A percentile compares a stretch with the other conserved stretches of the same genome.
Evolutionary conservation across 768 basidiomycete species (phyloP).

Genomic region (Lactarius deliciosus): DNA sequence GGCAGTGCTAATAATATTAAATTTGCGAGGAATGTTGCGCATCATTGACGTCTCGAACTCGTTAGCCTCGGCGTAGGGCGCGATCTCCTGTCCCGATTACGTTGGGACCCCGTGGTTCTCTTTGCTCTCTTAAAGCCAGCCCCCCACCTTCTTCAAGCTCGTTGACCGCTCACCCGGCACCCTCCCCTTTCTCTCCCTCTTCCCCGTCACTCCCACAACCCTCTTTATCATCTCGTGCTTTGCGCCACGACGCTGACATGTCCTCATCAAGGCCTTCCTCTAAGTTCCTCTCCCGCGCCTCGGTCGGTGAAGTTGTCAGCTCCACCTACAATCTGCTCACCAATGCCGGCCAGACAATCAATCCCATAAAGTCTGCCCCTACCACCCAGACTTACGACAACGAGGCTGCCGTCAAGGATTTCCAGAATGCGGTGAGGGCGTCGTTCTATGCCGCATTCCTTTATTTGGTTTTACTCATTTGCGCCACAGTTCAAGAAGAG

Average conservation of each 20-base stretch:
- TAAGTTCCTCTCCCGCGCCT: constrained; percentile 13
- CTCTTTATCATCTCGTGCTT: neutral
- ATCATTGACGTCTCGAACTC: neutral
- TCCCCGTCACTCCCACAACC: neutral
- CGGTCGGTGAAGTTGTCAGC: neutral
- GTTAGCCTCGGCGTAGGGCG: constrained; percentile 7
- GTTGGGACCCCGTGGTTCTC: neutral
- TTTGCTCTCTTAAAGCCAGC: neutral
- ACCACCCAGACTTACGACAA: neutral
- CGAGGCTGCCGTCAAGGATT: constrained; percentile 10
- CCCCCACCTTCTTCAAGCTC: neutral
- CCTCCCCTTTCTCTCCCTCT: neutral
- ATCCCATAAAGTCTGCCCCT: neutral
- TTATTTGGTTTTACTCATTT: neutral
- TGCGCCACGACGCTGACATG: neutral
- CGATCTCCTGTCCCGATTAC: constrained; percentile 4
- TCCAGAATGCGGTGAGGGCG: constrained; percentile 13
- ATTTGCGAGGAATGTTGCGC: constrained; percentile 5
- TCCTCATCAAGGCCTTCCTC: constrained; percentile 8
- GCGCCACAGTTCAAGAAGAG: constrained; percentile 18
- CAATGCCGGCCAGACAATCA: neutral
- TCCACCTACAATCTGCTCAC: neutral
- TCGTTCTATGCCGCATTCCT: neutral
- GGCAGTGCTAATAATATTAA: neutral
- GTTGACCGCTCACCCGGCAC: neutral